These are phyloP conservation scores for Aspergillus fischeri DNA, from an alignment of 2,329 filamentous ascomycete species.

Conservation along the genomic window DNA sequence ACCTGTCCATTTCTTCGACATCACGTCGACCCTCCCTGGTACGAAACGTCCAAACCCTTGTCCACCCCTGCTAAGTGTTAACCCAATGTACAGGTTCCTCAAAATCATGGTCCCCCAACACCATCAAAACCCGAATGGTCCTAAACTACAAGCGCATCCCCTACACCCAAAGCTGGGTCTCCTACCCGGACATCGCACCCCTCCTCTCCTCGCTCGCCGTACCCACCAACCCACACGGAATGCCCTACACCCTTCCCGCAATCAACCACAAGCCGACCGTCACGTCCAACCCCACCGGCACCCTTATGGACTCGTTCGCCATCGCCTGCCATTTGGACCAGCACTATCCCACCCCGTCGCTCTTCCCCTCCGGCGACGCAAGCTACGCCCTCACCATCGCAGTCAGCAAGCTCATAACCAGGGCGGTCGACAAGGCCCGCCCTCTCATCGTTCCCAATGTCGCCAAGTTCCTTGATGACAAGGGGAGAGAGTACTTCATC, in stretches of 20 bases:
- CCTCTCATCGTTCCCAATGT: conserved; percentile 22
- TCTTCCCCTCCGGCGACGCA: conserved; percentile 32
- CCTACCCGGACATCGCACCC: conserved; percentile 27
- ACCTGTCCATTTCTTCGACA: conserved; percentile 34
- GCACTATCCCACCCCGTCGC: conserved; percentile 22
- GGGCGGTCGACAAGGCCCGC: background rate
- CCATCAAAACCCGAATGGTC: conserved; percentile 20
- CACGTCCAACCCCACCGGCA: conserved; percentile 19
- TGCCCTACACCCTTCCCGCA: conserved; percentile 30
- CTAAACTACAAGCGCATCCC: conserved; percentile 26
- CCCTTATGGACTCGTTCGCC: conserved; percentile 32
- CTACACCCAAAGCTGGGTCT: conserved; percentile 25
- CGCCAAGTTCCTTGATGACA: conserved; percentile 22
- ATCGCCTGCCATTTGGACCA: conserved; percentile 31
- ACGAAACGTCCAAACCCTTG: background rate
- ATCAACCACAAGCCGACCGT: conserved; percentile 27
- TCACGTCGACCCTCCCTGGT: conserved; percentile 27
- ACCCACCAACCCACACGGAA: conserved; percentile 12
- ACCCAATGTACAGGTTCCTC: conserved; percentile 15
- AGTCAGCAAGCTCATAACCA: conserved; percentile 11
- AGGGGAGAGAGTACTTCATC: conserved; percentile 28
- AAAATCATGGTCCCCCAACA: conserved; percentile 29
- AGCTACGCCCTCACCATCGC: conserved; percentile 30
- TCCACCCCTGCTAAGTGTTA: too few relatives aligned
- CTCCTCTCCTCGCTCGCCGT: conserved; percentile 22